Evolutionary conservation across 306 rosid genomes (phyloP).

Genomic region (Mucuna pruriens): DNA sequence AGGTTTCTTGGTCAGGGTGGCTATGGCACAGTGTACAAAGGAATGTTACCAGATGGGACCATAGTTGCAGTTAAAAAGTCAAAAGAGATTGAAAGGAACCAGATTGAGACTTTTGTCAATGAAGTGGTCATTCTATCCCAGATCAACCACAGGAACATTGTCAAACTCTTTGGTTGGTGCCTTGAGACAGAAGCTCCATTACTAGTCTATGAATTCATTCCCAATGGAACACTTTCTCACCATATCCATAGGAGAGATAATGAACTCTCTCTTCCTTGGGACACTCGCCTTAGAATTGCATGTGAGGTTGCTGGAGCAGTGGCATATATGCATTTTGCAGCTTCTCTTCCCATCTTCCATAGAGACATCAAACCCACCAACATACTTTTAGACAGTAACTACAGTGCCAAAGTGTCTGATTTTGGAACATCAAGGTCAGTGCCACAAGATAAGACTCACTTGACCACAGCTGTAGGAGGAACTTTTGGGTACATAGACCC

Average conservation of each 20-base stretch:
- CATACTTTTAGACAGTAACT: conserved; percentile 58
- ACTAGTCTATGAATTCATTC: conserved; percentile 64
- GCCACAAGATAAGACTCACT: conserved; percentile 59
- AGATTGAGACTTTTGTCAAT: conserved; percentile 47
- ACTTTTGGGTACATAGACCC: conserved; percentile 79
- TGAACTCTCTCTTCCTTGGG: conserved; percentile 52
- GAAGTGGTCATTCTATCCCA: conserved; percentile 58
- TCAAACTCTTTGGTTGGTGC: conserved; percentile 60
- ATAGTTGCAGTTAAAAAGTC: conserved; percentile 57
- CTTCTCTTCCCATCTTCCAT: conserved; percentile 65
- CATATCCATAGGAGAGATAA: conserved; percentile 44
- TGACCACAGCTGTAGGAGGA: conserved; percentile 63
- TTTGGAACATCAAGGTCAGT: conserved; percentile 70
- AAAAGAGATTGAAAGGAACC: conserved; percentile 39
- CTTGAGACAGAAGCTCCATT: conserved; percentile 62
- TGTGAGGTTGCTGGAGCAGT: conserved; percentile 73
- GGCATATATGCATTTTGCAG: conserved; percentile 68
- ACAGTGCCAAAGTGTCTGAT: conserved; percentile 49
- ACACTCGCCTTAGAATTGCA: conserved; percentile 54
- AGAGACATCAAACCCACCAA: conserved; percentile 70
- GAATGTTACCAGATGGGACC: conserved; percentile 53
- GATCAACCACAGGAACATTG: conserved; percentile 69
- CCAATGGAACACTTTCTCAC: conserved; percentile 60
- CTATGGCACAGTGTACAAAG: conserved; percentile 48
- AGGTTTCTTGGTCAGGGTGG: conserved; percentile 56